Evolutionary conservation across 2,329 filamentous ascomycete genomes (phyloP), one percentile per base, ranked within the genome.

Genomic region (Nigrospora sphaerica): DNA sequence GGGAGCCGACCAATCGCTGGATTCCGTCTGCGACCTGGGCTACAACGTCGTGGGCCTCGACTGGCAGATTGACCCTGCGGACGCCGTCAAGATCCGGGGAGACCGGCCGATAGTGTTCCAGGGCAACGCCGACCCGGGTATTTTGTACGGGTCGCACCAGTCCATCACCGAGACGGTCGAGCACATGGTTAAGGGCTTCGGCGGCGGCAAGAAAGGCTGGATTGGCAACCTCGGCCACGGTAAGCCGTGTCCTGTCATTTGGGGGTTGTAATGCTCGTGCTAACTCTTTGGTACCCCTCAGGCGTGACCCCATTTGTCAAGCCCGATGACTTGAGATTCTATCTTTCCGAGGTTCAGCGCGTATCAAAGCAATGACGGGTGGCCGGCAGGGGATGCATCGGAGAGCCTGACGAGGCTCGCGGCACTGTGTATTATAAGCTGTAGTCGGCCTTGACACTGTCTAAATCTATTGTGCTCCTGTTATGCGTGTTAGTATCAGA

Each of bases 141-240:
- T 95, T 18, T 68, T 98, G 41, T 98, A 98, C 61, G 93, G 93
- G 36, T 84, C 85, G 9, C 83, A 78, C 53, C 82, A 85, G 52
- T 80, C 84, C 39, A 97, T 98, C 54, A 93, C 89, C 4, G 73
- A 78, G 53, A 86, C 84, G 0, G 91, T 96, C 9, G 77, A 92
- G 67, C 75, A 83, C 40, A 95, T 96, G 86, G 88, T 95, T 1
- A 72, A 83, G 51, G 92, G 92, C 0, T 98, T 97, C 49, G 82
- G 81, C 63, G 69, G 70, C 6, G 82, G 83, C 51, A 86, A 85
- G 46, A 83, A 91, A 65, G 88, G 92, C 36, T 98, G 93, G 92
- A 97, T 98, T 57, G 89, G 88, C 41, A 98, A 98, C 64, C 76
- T 98, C 51, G 93, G 93, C 10, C 93, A 98, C 63, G 93, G 93